Base-by-base conservation (phyloP, 2,329 filamentous ascomycete species). In the Myrmaecium sp. region DNA sequence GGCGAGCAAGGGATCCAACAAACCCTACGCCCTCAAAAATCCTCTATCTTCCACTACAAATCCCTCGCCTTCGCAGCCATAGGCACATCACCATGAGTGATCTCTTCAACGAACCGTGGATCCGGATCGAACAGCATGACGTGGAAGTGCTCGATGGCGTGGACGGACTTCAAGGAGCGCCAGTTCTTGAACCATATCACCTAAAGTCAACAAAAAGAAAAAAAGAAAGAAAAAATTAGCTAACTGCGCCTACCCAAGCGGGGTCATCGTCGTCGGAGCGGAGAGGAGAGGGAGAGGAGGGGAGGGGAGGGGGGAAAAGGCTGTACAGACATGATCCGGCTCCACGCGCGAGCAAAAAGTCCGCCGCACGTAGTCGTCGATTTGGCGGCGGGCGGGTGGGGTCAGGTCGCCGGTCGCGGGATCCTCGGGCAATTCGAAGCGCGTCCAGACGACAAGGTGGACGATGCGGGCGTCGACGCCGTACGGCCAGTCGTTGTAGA, bases 401-500 rank as follows among this genome's bases (percentile, higher is more conserved):
- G 75, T 81, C 44, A 91, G 53, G 36, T 82, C 71, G 9, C 69
- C 74, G 0, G 70, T 57, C 11, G 55, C 57, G 0, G 68, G 50
- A 39, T 89, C 74, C 30, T 83, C 77, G 28, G 71, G 63, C 14
- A 94, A 58, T 25, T 66, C 62, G 43, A 92, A 93, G 51, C 93
- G 93, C 25, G 79, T 89, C 86, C 86, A 95, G 8, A 93, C 71
- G 4, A 93, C 80, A 3, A 94, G 59, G 47, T 94, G 86, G 10
- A 80, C 67, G 36, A 93, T 84, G 27, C 66, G 62, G 24, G 58
- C 45, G 40, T 89, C 81, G 28, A 94, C 62, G 0, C 81, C 83
- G 43, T 94, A 95, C 1, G 86, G 86, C 80, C 83, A 94, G 60
- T 95, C 84, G 45, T 95, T 95, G 53, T 67, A 69, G 21, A 93